Percentiles rank a stretch among this genome's conserved stretches.
phyloP scores from a whole-genome alignment of 83 land plant species.

The Picea abies region DNA sequence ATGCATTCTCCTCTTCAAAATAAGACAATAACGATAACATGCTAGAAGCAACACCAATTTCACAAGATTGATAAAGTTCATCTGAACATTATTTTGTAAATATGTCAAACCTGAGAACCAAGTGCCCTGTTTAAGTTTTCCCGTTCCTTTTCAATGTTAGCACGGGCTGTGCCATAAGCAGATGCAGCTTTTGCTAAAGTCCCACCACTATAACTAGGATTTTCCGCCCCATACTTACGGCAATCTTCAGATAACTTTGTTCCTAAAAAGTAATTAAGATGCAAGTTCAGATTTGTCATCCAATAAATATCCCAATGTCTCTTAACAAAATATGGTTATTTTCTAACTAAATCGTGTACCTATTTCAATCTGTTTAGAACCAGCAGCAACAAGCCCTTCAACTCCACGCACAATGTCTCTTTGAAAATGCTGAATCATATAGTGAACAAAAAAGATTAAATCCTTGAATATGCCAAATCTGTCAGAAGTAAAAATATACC shows the following conservation, averaged over 20 bases:
- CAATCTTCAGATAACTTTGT: conserved; percentile 72
- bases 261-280: conserved; percentile 30
- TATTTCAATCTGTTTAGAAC: conserved; percentile 82
- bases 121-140: conserved; percentile 42
- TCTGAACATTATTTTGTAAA: background rate
- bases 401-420: conserved; percentile 83
- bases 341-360: conserved; percentile 37
- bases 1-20: background rate
- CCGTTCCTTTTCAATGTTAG: conserved; percentile 61
- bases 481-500: background rate
- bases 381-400: conserved; percentile 66
- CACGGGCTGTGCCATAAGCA: conserved; percentile 58
- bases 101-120: conserved; percentile 5
- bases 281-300: background rate
- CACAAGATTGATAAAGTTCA: background rate
- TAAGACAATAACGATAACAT: background rate
- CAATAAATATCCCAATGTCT: conserved; percentile 5
- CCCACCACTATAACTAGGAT: conserved; percentile 31
- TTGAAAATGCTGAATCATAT: conserved; percentile 77
- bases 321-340: background rate
- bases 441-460: conserved; percentile 20
- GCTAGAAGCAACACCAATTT: background rate
- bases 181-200: conserved; percentile 60
- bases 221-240: conserved; percentile 58
- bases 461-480: conserved; percentile 5